Percentiles rank a stretch among this genome's conserved stretches.
Evolutionary conservation across 2,329 filamentous ascomycete genomes (phyloP).

Genomic region (Fusarium verticillioides): DNA sequence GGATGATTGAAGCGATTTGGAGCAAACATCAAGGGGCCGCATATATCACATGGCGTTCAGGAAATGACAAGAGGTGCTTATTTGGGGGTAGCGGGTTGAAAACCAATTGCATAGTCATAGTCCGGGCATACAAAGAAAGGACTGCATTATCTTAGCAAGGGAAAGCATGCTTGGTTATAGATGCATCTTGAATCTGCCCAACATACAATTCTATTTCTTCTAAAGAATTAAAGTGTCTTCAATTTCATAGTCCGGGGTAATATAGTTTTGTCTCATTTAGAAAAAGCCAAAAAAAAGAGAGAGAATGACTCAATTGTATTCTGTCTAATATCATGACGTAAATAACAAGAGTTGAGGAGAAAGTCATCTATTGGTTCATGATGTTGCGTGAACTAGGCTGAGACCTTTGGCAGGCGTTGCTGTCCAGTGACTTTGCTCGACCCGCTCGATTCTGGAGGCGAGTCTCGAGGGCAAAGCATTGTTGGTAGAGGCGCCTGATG

Average conservation of each 20-base stretch:
- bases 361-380: conserved; percentile 6
- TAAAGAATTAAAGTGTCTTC: neutral
- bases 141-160: conserved; percentile 13
- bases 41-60: conserved; percentile 35
- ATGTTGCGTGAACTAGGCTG: conserved; percentile 22
- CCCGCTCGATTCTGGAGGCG: conserved; percentile 19
- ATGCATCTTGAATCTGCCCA: conserved; percentile 9
- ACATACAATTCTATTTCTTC: neutral
- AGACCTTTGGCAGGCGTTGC: conserved; percentile 34
- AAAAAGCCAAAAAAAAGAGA: neutral
- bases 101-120: conserved; percentile 25
- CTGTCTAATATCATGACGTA: neutral
- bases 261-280: neutral
- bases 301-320: neutral
- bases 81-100: conserved; percentile 20
- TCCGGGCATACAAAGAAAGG: conserved; percentile 22
- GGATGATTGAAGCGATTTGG: conserved; percentile 20
- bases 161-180: conserved; percentile 12
- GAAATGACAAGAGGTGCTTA: conserved; percentile 19
- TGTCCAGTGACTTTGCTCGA: conserved; percentile 41
- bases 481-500: conserved; percentile 33
- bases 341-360: neutral
- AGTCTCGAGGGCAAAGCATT: conserved; percentile 21
- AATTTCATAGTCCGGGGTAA: neutral
- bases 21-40: conserved; percentile 25